Base-by-base conservation (phyloP, 164 flowering plant species). In the Litsea cubeba region DNA sequence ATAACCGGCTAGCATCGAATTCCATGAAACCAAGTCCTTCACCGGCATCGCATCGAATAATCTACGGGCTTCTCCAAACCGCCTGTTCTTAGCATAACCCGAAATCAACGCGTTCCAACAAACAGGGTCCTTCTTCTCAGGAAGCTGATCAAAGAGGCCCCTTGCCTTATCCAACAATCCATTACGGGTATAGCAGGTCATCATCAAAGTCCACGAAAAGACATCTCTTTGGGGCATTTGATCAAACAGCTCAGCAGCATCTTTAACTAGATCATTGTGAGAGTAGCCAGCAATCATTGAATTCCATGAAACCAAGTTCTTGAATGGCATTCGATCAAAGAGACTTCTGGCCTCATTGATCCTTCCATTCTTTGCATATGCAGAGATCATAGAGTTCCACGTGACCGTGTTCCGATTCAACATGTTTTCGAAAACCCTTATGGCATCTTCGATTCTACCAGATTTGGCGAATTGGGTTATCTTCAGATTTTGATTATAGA, bases 361-460 rank as follows among this genome's bases (percentile, higher is more conserved):
- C 24, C 76, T 49, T 2, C 79, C 66, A n/a, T 69, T 77, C 65
- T 77, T 77, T 18, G 79, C 69, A 22, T 73, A 77, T 8, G 64
- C 76, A 0, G 79, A 77, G 66, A 78, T 78, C 76, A 78, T 73
- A 18, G 80, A 69, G 40, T 78, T 78, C 65, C 69, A 78, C 11
- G 76, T 63, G 1, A 74, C 80, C 0, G 74, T 65, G 58, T 78
- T 70, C 10, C 73, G 73, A 32, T 25, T 35, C 10, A 65, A n/a
- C 76, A 74, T 78, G 5, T 23, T 54, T 1, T 69, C 58, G 24
- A 78, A 78, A 20, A 78, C 24, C 60, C 71, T 60, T 57, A 79
- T 49, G 28, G 86, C 84, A 70, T 83, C 87, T 30, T 85, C 81
- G 26, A 83, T 72, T 62, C 77, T 68, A 54, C 86, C 85, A 22